These are phyloP conservation scores for Recurvomyces mirabilis DNA, from an alignment of 495 filamentous ascomycete species.

Conservation along the genomic window DNA sequence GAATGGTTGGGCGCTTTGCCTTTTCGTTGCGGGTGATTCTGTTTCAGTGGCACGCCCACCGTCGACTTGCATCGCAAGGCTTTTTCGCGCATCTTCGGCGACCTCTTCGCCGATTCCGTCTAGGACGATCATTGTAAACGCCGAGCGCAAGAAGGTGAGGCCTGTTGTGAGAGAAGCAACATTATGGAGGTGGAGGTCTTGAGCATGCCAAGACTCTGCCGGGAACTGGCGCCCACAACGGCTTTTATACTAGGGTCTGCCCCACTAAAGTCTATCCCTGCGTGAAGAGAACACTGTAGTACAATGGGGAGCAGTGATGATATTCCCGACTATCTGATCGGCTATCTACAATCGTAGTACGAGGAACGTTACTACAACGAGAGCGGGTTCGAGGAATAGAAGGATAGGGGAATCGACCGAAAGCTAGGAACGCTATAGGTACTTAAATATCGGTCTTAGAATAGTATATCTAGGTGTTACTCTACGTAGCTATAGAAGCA, in stretches of 20 bases:
- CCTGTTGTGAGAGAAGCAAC: not conserved
- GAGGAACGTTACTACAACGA: no score
- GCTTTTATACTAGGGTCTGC: not conserved
- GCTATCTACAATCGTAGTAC: no score
- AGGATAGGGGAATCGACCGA: no score
- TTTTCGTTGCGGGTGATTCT: not conserved
- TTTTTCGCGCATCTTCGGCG: constrained; percentile 1
- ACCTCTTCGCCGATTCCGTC: not conserved
- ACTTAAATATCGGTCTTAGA: no score
- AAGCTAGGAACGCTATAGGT: no score
- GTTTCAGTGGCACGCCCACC: not conserved
- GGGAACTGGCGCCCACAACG: not conserved
- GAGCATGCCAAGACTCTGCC: not conserved
- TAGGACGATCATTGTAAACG: not conserved
- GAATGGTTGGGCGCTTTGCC: not conserved
- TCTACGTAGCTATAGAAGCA: no score
- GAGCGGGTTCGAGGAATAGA: no score
- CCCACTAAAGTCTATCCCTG: no score
- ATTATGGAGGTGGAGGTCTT: not conserved
- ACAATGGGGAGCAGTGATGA: no score
- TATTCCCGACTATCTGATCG: no score
- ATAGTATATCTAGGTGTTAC: no score
- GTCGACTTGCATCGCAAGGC: not conserved
- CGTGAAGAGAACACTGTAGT: no score
- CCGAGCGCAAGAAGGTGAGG: not conserved